Evolutionary conservation across 1,284 basidiomycete genomes (phyloP).

Genomic region (Fomitopsis pinicola): DNA sequence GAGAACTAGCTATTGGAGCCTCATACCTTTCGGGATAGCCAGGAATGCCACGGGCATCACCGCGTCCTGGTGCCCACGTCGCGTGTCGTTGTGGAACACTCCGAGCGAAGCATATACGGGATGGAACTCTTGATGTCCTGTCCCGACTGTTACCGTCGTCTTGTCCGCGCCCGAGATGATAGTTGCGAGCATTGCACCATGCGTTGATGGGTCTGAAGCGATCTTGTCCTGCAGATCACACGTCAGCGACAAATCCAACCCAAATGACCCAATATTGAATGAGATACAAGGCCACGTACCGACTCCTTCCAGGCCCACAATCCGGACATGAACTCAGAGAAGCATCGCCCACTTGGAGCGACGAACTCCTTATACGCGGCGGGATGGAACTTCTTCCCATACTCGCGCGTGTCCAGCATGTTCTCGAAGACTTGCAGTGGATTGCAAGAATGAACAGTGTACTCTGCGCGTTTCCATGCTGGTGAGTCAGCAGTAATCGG

Average conservation of each 20-base stretch:
- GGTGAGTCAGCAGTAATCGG: constrained; percentile 4
- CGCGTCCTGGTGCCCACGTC: constrained; percentile 13
- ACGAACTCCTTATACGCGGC: constrained; percentile 7
- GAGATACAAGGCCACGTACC: constrained; percentile 9
- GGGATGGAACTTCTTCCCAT: neutral
- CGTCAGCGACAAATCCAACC: neutral
- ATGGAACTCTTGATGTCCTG: constrained; percentile 17
- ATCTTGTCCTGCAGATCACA: constrained; percentile 10
- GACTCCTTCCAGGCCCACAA: constrained; percentile 17
- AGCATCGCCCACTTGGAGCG: neutral
- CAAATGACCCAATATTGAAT: neutral
- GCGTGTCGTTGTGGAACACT: constrained; percentile 13
- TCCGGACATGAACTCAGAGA: constrained; percentile 14
- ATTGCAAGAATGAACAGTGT: neutral
- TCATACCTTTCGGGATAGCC: constrained; percentile 12
- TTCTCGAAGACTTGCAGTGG: neutral
- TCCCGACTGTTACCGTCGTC: constrained; percentile 19
- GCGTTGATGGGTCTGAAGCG: neutral
- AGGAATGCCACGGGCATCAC: constrained; percentile 15
- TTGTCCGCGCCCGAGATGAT: constrained; percentile 18
- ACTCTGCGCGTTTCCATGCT: constrained; percentile 8
- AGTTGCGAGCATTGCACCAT: constrained; percentile 13
- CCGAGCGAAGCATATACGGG: constrained; percentile 17
- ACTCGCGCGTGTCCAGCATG: neutral
- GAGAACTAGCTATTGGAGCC: neutral